Evolutionary conservation across 2,329 filamentous ascomycete genomes (phyloP).

Genomic region (Lithohypha guttulata): DNA sequence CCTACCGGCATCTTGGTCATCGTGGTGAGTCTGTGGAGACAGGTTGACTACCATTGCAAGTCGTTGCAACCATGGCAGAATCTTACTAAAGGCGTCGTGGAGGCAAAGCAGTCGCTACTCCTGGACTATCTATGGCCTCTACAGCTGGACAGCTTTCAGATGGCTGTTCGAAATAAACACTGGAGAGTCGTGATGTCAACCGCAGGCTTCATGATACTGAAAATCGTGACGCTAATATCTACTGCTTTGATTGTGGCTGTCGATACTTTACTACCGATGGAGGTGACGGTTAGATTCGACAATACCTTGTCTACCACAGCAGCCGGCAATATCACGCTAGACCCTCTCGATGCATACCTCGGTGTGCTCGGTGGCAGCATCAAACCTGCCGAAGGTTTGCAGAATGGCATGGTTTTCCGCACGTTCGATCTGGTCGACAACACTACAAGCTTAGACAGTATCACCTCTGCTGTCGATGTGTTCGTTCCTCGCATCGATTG

Average conservation of each 20-base stretch:
- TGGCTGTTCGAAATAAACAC: background rate
- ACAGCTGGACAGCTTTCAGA: background rate
- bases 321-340: background rate
- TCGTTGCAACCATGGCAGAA: constrained; percentile 4
- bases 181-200: background rate
- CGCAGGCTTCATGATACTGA: background rate
- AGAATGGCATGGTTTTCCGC: background rate
- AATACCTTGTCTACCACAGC: background rate
- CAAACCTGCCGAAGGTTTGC: background rate
- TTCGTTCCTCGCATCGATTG: background rate
- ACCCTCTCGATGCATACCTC: background rate
- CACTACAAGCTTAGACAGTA: background rate
- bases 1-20: constrained; percentile 3
- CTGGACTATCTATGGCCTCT: constrained; percentile 4
- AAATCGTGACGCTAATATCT: background rate
- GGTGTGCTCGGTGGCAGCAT: background rate
- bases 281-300: background rate
- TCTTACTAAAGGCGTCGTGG: background rate
- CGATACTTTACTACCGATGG: background rate
- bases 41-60: constrained; percentile 8
- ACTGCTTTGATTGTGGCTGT: background rate
- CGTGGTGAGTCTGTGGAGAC: constrained; percentile 2
- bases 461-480: background rate
- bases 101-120: background rate
- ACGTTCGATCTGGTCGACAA: background rate